A percentile compares a stretch with the other conserved stretches of the same genome.
Evolutionary conservation across 2,329 filamentous ascomycete species (phyloP).

Genomic region (Hypoxylon sp.): DNA sequence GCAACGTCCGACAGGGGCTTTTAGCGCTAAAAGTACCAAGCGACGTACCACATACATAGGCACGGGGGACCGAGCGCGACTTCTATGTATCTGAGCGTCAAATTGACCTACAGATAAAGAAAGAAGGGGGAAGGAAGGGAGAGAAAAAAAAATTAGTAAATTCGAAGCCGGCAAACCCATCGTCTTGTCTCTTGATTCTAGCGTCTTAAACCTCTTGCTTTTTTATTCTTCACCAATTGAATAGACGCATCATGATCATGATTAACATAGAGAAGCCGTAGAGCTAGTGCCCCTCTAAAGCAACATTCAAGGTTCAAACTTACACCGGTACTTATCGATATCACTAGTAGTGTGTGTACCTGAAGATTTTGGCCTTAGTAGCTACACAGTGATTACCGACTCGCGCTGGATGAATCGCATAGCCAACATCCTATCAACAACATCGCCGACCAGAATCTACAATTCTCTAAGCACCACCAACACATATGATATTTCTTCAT

Average conservation of each 20-base stretch:
- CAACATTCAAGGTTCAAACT: background rate
- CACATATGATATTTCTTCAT: slow-evolving; percentile 43
- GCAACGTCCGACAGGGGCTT: slow-evolving; percentile 30
- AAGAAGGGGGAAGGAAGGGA: slow-evolving; percentile 7
- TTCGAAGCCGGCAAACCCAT: background rate
- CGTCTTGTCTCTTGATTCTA: background rate
- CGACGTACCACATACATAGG: slow-evolving; percentile 21
- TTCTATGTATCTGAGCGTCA: slow-evolving; percentile 24
- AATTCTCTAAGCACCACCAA: slow-evolving; percentile 4
- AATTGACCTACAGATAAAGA: slow-evolving; percentile 11
- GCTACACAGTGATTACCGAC: slow-evolving; percentile 15
- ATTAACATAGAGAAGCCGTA: slow-evolving; percentile 2
- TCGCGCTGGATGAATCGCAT: background rate
- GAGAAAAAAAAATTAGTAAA: slow-evolving; percentile 3
- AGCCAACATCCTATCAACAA: slow-evolving; percentile 3
- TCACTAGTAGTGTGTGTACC: background rate
- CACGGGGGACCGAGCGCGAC: slow-evolving; percentile 32
- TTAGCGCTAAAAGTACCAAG: slow-evolving; percentile 29
- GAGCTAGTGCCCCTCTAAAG: slow-evolving; percentile 15
- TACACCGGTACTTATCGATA: slow-evolving; percentile 28
- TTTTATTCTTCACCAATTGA: background rate
- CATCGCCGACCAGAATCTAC: slow-evolving; percentile 4
- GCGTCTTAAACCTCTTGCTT: background rate
- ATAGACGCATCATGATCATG: background rate
- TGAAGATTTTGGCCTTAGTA: slow-evolving; percentile 24